Conservation (phyloP, 2,329 filamentous ascomycete species). For the Leptodontidium sp. region DNA sequence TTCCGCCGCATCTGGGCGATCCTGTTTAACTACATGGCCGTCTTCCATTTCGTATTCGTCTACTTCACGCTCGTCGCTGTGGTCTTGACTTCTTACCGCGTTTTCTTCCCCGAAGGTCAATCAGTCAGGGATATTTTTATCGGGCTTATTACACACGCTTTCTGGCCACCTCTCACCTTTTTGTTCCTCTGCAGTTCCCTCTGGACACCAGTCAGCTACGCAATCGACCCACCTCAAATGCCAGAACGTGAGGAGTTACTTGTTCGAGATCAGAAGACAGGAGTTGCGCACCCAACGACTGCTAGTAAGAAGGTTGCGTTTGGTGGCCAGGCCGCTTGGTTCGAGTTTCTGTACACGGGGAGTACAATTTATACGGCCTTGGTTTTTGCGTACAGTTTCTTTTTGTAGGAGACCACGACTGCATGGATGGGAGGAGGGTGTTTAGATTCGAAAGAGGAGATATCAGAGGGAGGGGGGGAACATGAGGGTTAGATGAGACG, state of each 20-base stretch:
- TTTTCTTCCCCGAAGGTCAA: conserved; percentile 46
- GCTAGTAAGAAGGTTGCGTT: conserved; percentile 56
- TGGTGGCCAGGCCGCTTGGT: conserved; percentile 48
- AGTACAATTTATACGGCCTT: conserved; percentile 58
- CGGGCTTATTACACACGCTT: conserved; percentile 65
- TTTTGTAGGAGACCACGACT: background rate
- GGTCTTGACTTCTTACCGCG: conserved; percentile 54
- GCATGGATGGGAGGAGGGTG: too few relatives aligned
- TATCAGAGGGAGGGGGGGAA: background rate
- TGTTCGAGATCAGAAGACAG: conserved; percentile 61
- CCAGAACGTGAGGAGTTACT: conserved; percentile 66
- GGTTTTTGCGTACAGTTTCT: conserved; percentile 51
- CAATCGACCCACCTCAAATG: conserved; percentile 65
- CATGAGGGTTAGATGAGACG: background rate
- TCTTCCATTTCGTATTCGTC: conserved; percentile 53
- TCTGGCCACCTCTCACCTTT: conserved; percentile 69
- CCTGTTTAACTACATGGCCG: conserved; percentile 61
- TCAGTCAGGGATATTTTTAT: conserved; percentile 38
- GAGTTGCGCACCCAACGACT: conserved; percentile 55
- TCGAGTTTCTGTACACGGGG: conserved; percentile 61
- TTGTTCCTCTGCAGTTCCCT: conserved; percentile 45
- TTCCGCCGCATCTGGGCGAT: conserved; percentile 61
- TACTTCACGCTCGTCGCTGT: conserved; percentile 44
- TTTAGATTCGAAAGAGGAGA: too few relatives aligned
- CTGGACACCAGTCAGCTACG: conserved; percentile 64